Base-by-base conservation (phyloP, 345 rosid species). In the Eutrema japonicum region DNA sequence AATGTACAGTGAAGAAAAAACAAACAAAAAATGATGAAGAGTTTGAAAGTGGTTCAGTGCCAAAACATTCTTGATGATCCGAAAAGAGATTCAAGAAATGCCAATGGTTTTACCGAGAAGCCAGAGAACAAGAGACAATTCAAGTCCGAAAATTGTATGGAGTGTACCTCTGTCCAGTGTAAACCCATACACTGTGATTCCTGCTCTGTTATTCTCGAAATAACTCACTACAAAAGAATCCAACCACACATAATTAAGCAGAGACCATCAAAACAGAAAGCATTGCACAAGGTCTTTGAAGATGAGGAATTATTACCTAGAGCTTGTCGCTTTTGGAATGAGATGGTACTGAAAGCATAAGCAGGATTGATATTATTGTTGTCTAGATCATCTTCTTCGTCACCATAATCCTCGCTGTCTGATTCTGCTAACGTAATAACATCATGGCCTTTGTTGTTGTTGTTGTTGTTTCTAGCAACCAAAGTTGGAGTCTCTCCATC, bases 261-360 rank as follows among this genome's bases (percentile, higher is more conserved):
- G 9, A 66, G 6, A 41, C 68, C 63, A 71, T 13, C 1, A 50
- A 38, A 11, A 58, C n/a, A 6, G 26, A 3, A 35, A 6, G 9
- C 55, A 12, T 38, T 47, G 64, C 26, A 58, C 3, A 63, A 38
- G 18, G 54, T 12, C 8, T n/a, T 7, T 43, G 35, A 4, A 3
- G 4, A 42, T 3, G 22, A 22, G 26, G 26, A 1, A 22, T 54
- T n/a, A 2, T 56, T 80, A 94, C 98, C 97, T 58, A 94, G 82
- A 78, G 98, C 98, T 61, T 87, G 97, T 71, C 98, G 85, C 79
- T 87, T 91, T 69, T 94, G 98, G 83, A 79, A 89, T 59, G 98
- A 89, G 48, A 94, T 89, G 64, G 93, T 88, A 71, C 84, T 88
- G 36, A 78, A 82, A 46, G 96, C 85, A 68, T 83, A 88, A 27